These are phyloP conservation scores for Podospora pseudopauciseta DNA, from an alignment of 495 filamentous ascomycete species.

Conservation along the genomic window DNA sequence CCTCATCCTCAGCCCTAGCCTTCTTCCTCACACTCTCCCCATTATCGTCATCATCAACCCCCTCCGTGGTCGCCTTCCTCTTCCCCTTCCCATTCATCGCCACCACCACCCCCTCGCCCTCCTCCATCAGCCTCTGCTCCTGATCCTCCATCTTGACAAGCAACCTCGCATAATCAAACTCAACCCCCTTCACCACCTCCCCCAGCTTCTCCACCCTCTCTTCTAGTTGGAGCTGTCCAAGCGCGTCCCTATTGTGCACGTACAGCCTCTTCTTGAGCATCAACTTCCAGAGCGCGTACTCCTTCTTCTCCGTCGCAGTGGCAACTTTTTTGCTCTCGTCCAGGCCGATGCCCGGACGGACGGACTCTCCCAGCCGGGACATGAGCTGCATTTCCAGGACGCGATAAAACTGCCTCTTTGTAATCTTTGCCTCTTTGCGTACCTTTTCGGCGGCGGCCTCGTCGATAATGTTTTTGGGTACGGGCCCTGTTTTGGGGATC, in stretches of 20 bases:
- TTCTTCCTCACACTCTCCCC: constrained; percentile 31
- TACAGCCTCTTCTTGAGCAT: constrained; percentile 78
- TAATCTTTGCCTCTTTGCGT: constrained; percentile 68
- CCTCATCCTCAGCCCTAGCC: constrained; percentile 29
- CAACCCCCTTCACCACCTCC: constrained; percentile 69
- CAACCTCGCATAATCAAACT: constrained; percentile 74
- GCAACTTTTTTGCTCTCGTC: constrained; percentile 17
- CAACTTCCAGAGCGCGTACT: constrained; percentile 78
- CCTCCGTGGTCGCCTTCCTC: not conserved
- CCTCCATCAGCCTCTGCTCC: constrained; percentile 11
- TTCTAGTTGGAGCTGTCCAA: constrained; percentile 70
- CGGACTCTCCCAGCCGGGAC: constrained; percentile 59
- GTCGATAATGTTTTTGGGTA: constrained; percentile 63
- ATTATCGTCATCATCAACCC: not conserved
- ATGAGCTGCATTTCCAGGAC: constrained; percentile 88
- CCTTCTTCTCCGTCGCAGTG: constrained; percentile 38
- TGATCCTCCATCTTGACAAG: constrained; percentile 43
- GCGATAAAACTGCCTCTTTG: constrained; percentile 79
- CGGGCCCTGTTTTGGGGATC: constrained; percentile 39
- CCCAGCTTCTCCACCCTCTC: constrained; percentile 82
- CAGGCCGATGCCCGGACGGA: constrained; percentile 47
- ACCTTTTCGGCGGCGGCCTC: constrained; percentile 54
- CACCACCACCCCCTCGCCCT: not conserved
- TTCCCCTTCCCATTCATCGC: not conserved
- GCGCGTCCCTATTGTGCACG: constrained; percentile 68